Base-by-base conservation (phyloP, 768 basidiomycete species). In the Mycena vulgaris region DNA sequence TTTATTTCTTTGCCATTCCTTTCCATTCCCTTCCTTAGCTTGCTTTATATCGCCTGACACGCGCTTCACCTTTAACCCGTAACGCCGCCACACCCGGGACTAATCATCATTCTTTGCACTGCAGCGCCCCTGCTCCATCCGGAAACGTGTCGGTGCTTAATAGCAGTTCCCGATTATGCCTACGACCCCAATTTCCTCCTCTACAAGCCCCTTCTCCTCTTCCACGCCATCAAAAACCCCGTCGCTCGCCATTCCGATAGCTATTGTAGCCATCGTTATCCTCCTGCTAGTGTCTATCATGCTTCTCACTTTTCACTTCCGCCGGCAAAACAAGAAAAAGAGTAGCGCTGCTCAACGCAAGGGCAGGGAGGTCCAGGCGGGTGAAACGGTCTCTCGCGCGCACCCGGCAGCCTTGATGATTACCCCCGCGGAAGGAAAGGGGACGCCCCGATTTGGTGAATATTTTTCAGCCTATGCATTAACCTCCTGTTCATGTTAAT, bases 321-420 rank as follows among this genome's bases (percentile, higher is more conserved):
- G 80, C 56, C 77, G 82, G 27, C 76, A 79, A n/a, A 68, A 69
- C 64, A 74, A 72, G 68, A 64, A 49, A 27, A 59, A 49, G 63
- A 42, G 27, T 2, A 55, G 49, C 9, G 5, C 49, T 49, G 64
- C 66, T 52, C 37, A 35, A 27, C 37, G 56, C 69, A n/a, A 59
- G 55, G 28, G 51, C 40, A 33, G 59, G 39, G 61, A 58, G 72
- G 69, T 35, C 39, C 76, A 64, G 47, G 72, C 19, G 64, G 77
- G n/a, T 72, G 83, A 47, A 74, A 80, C 45, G 68, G 75, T 56
- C 70, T 75, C 30, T 31, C 72, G 69, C 21, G 45, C 63, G 14
- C 84, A 86, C 68, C 80, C 82, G 33, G 84, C 86, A 0, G 77
- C 82, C 6, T 76, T 80, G 8, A 86, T 86, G 59, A 82, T 85